Base-by-base conservation (phyloP, 2,329 filamentous ascomycete species). In the Penicillium sp. region DNA sequence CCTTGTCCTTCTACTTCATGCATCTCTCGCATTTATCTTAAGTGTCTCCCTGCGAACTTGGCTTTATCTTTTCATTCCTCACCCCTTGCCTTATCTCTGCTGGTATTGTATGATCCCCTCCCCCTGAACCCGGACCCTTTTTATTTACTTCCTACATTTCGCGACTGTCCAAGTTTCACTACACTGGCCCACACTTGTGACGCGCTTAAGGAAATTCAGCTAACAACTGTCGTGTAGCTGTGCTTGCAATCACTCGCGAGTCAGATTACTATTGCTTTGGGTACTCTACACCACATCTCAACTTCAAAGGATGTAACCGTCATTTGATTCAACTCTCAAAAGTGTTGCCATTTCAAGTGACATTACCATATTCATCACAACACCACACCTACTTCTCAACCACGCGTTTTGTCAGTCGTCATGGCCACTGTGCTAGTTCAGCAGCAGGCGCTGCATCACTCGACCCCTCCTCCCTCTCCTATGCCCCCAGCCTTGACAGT, bases 401-500 rank as follows among this genome's bases (percentile, higher is more conserved):
- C 35, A 39, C 35, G 7, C 9, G 29, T 26, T 9, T 5, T 14
- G 20, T 24, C 29, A 35, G 4, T 45, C 49, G 59, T 31, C 37
- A 80, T 80, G 78, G 76, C 78, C 52, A 78, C 78, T 13, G 72
- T 79, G 34, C 72, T 79, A 53, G 74, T 80, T 61, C 78, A 79
- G 61, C 76, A 78, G 60, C 75, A 76, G 49, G 62, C 75, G 35
- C 66, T 77, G 61, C 74, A 73, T 53, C 75, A 78, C 57, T 72
- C 84, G 43, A 80, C 82, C 34, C 75, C 78, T 57, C 78, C 78
- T 32, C 75, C 80, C 4, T 74, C 78, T 9, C 60, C 64, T 6
- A 66, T 78, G 13, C 66, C 77, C 35, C 76, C 83, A 34, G 77
- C 82, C 34, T 74, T 87, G 57, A 82, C 78, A 38, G 77, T 88